Base-by-base conservation (phyloP, 2,329 filamentous ascomycete species). In the Lecanicillium sp. region DNA sequence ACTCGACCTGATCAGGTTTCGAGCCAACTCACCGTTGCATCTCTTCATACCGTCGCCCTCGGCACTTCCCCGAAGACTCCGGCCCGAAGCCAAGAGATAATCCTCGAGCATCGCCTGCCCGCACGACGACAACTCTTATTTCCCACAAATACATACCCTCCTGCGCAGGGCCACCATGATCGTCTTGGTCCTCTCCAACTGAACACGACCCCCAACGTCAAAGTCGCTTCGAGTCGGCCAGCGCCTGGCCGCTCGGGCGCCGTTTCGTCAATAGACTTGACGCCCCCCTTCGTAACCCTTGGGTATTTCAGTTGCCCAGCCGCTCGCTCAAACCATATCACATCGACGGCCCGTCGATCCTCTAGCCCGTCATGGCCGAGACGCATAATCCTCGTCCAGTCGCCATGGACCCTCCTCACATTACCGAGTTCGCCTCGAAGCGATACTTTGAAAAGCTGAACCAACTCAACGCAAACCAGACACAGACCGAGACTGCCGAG, bases 361-460 rank as follows among this genome's bases (percentile, higher is more conserved):
- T n/a, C n/a, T n/a, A n/a, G n/a, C 37, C 49, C 54, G 57, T 38
- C 56, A 68, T 69, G 66, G 58, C 65, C 50, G 60, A 65, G 53
- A 55, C 56, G 44, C 56, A 56, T 10, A 40, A 40, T 44, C 54
- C 57, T 43, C 58, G 57, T 38, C 56, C 58, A 53, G 54, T 58
- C 62, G 63, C 64, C 59, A 81, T 83, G 78, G 80, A 83, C 54
- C 78, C 77, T 58, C 71, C 75, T 56, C 79, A 83, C 54, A 72
- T 81, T 52, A 82, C 80, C 51, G 81, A 84, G 62, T 84, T 84
- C 65, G 81, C 79, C 52, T 84, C 81, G 37, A 71, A 78, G 63
- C 77, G 77, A 54, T 84, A 81, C 60, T 79, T 83, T 55, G 73
- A 75, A 47, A 84, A 84, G 65, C 63, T 83, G 52, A 72, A 68